phyloP scores from a whole-genome alignment of 1,139 yeast genomes.

The Chernovozyma aurita region DNA sequence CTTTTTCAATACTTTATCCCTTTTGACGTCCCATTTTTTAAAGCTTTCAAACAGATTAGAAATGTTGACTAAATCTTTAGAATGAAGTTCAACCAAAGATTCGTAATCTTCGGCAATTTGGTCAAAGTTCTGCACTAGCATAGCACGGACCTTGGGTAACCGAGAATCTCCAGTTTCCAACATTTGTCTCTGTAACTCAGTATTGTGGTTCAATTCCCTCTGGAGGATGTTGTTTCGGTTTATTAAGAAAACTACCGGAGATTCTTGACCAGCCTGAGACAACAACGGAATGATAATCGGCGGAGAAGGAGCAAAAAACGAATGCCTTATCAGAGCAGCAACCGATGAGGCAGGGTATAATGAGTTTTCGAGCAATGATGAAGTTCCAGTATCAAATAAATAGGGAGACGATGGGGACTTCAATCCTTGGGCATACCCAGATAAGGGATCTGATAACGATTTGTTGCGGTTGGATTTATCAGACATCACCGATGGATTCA shows the following conservation, averaged over 20 bases:
- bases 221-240: slow-evolving; percentile 22
- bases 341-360: background rate
- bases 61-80: slow-evolving; percentile 31
- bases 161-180: slow-evolving; percentile 28
- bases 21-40: slow-evolving; percentile 41
- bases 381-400: background rate
- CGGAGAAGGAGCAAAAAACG: background rate
- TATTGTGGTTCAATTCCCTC: slow-evolving; percentile 19
- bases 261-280: slow-evolving; percentile 10
- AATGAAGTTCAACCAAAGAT: slow-evolving; percentile 48
- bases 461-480: slow-evolving; percentile 35
- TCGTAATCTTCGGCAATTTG: slow-evolving; percentile 41
- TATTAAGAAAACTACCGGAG: slow-evolving; percentile 30
- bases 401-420: background rate
- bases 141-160: slow-evolving; percentile 24
- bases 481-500: slow-evolving; percentile 16
- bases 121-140: slow-evolving; percentile 23
- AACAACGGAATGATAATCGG: background rate
- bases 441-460: slow-evolving; percentile 71
- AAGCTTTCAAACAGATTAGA: slow-evolving; percentile 29
- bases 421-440: slow-evolving; percentile 17
- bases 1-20: slow-evolving; percentile 28
- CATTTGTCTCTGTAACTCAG: slow-evolving; percentile 19
- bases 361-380: background rate
- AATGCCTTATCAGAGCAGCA: background rate